These are phyloP conservation scores for Lachnellula cervina DNA, from an alignment of 2,329 filamentous ascomycete species.

Conservation along the genomic window DNA sequence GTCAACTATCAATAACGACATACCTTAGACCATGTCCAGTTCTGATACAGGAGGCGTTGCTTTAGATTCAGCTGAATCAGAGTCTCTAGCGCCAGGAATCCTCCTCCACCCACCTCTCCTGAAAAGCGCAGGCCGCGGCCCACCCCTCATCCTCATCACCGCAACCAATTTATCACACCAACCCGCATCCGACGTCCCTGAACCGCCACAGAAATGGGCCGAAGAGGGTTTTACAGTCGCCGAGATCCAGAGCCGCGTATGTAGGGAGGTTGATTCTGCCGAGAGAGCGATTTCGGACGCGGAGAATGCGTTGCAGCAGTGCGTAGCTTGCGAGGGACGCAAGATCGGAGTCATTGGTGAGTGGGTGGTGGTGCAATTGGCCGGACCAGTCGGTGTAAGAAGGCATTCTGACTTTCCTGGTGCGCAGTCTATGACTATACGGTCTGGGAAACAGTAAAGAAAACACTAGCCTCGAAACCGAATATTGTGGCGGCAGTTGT, in stretches of 20 bases:
- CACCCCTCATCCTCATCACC: not conserved
- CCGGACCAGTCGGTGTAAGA: not conserved
- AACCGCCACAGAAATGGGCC: constrained; percentile 34
- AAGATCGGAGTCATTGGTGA: not conserved
- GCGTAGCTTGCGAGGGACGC: not conserved
- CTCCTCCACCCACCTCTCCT: not conserved
- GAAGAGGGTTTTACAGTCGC: constrained; percentile 35
- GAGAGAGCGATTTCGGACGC: constrained; percentile 5
- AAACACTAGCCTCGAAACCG: not conserved
- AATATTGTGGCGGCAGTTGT: constrained; percentile 1
- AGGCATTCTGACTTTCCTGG: not conserved
- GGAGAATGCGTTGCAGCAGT: constrained; percentile 6
- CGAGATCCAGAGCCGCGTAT: constrained; percentile 3
- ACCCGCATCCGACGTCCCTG: not conserved
- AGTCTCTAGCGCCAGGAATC: not conserved
- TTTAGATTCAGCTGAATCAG: no score
- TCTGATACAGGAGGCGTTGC: no score
- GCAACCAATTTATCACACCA: not conserved
- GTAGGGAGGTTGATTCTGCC: not conserved
- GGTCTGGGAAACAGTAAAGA: not conserved
- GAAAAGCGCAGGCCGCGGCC: not conserved
- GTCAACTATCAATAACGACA: no score
- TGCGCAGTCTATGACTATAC: not conserved
- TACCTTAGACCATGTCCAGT: no score
- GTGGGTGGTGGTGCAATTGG: not conserved